These are phyloP conservation scores for Saccharomycopsis capsularis DNA, from an alignment of 805 yeast species.

Conservation along the genomic window DNA sequence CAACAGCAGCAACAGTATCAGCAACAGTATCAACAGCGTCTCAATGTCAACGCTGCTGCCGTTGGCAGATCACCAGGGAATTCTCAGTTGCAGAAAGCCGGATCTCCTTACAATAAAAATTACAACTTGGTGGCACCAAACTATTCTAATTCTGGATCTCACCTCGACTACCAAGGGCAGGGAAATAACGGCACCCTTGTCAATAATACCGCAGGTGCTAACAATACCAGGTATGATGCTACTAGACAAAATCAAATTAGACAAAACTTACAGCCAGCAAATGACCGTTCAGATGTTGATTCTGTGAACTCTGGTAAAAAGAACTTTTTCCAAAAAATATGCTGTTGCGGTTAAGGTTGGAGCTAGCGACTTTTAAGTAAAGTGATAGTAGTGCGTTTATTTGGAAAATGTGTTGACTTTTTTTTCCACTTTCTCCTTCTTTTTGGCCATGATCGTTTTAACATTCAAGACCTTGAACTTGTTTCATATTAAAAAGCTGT, in stretches of 20 bases:
- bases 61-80: neutral
- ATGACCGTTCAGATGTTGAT: conserved; percentile 16
- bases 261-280: conserved; percentile 19
- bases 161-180: neutral
- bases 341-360: conserved; percentile 16
- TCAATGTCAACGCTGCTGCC: neutral
- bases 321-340: conserved; percentile 17
- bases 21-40: conserved; percentile 11
- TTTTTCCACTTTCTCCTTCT: no score
- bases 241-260: conserved; percentile 25
- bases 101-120: neutral
- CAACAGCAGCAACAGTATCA: conserved; percentile 8
- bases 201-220: neutral
- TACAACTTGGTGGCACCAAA: conserved; percentile 1
- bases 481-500: no score
- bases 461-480: no score
- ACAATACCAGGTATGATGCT: conserved; percentile 1
- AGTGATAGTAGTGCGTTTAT: no score
- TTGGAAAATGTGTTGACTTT: no score
- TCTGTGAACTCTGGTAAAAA: conserved; percentile 16
- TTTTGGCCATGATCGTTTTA: no score
- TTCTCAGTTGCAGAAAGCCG: neutral
- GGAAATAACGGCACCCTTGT: neutral
- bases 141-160: neutral
- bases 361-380: neutral